Conservation (phyloP, 148 eudicot species). For the Limonium bicolor region DNA sequence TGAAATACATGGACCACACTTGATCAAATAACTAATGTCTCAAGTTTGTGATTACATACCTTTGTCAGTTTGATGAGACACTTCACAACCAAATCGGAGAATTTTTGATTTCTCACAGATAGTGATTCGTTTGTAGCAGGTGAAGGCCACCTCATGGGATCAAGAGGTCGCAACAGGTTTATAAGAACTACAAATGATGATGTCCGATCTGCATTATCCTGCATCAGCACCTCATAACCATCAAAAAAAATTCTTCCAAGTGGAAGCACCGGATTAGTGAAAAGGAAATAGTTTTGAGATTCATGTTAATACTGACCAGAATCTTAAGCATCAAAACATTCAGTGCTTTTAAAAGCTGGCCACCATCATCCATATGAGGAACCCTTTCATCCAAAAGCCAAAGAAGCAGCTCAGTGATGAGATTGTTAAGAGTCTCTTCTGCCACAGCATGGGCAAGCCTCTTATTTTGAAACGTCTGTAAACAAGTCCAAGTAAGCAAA, state of each 20-base stretch:
- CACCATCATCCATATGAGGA: constrained; percentile 92
- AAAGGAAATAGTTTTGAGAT: background rate
- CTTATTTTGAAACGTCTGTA: constrained; percentile 86
- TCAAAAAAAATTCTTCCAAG: too few species aligned
- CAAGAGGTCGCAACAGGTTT: constrained; percentile 71
- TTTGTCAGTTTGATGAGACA: constrained; percentile 93
- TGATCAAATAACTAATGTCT: too few species aligned
- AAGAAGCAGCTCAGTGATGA: constrained; percentile 84
- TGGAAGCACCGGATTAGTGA: too few species aligned
- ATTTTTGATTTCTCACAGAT: constrained; percentile 63
- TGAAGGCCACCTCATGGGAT: constrained; percentile 85
- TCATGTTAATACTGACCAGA: constrained; percentile 28
- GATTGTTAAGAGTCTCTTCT: constrained; percentile 72
- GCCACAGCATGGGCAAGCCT: constrained; percentile 73
- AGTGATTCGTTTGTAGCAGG: constrained; percentile 67
- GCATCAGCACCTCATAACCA: constrained; percentile 12
- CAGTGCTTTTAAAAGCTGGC: constrained; percentile 88
- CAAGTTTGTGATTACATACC: too few species aligned
- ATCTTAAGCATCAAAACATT: constrained; percentile 96
- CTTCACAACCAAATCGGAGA: constrained; percentile 92
- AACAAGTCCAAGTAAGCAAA: constrained; percentile 6
- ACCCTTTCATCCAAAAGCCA: constrained; percentile 99
- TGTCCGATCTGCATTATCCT: constrained; percentile 86
- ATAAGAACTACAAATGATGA: constrained; percentile 84
- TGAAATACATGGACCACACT: too few species aligned